Evolutionary conservation across 345 rosid species (phyloP).

Genomic region (Schrenkiella parvula): DNA sequence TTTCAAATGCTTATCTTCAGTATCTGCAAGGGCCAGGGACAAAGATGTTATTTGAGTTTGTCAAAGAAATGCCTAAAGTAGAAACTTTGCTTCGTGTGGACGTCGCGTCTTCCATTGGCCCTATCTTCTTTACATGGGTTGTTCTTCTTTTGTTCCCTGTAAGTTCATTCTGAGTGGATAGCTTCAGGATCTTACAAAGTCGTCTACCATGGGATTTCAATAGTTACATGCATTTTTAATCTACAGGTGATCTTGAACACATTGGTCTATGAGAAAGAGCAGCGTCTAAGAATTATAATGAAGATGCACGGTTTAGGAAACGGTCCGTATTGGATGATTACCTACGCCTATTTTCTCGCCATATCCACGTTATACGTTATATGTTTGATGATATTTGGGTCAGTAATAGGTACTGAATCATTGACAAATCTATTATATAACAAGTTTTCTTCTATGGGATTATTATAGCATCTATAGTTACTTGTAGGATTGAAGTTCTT

Average conservation of each 20-base stretch:
- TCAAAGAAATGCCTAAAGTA: constrained; percentile 80
- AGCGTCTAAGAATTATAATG: constrained; percentile 84
- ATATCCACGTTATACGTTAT: constrained; percentile 62
- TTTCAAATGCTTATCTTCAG: constrained; percentile 74
- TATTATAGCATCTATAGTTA: constrained; percentile 3
- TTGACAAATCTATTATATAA: not conserved
- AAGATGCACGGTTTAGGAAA: constrained; percentile 98
- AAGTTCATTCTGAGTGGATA: constrained; percentile 33
- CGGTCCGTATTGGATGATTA: constrained; percentile 86
- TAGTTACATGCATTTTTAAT: not conserved
- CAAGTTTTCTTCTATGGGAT: not conserved
- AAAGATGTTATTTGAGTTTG: constrained; percentile 57
- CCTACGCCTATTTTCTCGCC: constrained; percentile 73
- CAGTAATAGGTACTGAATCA: constrained; percentile 52
- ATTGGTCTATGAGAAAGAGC: constrained; percentile 79
- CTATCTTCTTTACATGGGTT: constrained; percentile 65
- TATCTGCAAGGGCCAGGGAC: constrained; percentile 51
- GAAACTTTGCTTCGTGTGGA: constrained; percentile 48
- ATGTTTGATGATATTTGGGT: constrained; percentile 70
- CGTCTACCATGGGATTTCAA: not conserved
- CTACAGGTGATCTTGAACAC: constrained; percentile 62
- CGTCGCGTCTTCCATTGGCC: constrained; percentile 70
- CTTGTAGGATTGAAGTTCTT: constrained; percentile 79
- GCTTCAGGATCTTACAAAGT: not conserved
- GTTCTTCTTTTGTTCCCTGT: constrained; percentile 76